Conservation (phyloP, 2,329 filamentous ascomycete species). For the Xylaria multiplex region DNA sequence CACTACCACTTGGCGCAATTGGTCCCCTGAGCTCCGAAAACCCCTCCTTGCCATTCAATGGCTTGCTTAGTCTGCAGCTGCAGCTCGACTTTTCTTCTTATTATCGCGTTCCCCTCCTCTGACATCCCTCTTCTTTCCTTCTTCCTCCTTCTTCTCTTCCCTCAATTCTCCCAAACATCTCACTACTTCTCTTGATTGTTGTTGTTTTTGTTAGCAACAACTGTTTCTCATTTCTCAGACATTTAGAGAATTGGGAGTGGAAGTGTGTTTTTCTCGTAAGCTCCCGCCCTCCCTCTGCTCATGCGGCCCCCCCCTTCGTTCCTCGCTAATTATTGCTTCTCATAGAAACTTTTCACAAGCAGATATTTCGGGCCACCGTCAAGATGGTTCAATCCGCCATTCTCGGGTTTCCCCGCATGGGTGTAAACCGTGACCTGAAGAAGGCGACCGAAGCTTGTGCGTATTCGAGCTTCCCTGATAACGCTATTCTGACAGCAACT, state of each 20-base stretch:
- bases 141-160: constrained; percentile 29
- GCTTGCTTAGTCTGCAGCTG: constrained; percentile 26
- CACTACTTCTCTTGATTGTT: constrained; percentile 36
- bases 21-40: constrained; percentile 35
- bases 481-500: constrained; percentile 31
- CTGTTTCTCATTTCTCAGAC: constrained; percentile 34
- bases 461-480: constrained; percentile 45
- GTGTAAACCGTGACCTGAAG: constrained; percentile 98
- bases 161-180: constrained; percentile 33
- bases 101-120: constrained; percentile 31
- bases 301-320: neutral
- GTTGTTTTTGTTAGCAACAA: constrained; percentile 31
- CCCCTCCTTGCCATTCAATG: constrained; percentile 31
- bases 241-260: constrained; percentile 42
- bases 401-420: constrained; percentile 99
- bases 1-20: constrained; percentile 28
- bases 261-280: constrained; percentile 45
- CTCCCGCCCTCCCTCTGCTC: constrained; percentile 4
- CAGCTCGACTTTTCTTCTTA: constrained; percentile 35
- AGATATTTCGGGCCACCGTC: constrained; percentile 48
- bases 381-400: constrained; percentile 77
- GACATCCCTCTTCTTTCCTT: constrained; percentile 23
- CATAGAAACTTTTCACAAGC: constrained; percentile 38
- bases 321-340: constrained; percentile 26
- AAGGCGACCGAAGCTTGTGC: constrained; percentile 96